A percentile compares a stretch with the other conserved stretches of the same genome.
Conservation (phyloP, 208 protist genomes). For the Leishmania gerbilli region DNA sequence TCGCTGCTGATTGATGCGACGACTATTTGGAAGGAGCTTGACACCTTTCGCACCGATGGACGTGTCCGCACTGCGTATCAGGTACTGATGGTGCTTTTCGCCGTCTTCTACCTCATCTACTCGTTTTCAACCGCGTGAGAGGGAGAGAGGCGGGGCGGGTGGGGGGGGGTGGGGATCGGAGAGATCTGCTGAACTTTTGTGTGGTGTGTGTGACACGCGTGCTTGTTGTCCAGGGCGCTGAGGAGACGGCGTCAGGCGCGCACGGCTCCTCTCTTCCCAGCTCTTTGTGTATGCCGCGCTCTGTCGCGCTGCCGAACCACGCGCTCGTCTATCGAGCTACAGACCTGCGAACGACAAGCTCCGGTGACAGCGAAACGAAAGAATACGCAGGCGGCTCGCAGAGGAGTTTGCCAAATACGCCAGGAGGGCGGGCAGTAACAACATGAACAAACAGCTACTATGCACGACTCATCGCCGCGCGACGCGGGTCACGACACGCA, state of each 20-base stretch:
- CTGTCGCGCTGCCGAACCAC: not conserved
- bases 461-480: not conserved
- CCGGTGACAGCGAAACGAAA: not conserved
- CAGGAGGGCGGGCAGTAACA: not conserved
- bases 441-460: not conserved
- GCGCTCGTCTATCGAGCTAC: not conserved
- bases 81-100: slow-evolving; percentile 34
- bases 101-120: slow-evolving; percentile 35
- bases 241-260: not conserved
- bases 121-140: slow-evolving; percentile 20
- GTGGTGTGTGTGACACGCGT: not conserved
- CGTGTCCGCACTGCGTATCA: slow-evolving; percentile 49
- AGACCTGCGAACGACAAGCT: not conserved
- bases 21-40: slow-evolving; percentile 68
- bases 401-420: not conserved
- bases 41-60: slow-evolving; percentile 35
- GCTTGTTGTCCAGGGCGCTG: not conserved
- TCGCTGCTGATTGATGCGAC: slow-evolving; percentile 68
- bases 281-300: not conserved
- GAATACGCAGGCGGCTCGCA: too few species aligned
- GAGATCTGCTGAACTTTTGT: not conserved
- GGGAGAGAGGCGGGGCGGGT: not conserved
- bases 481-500: not conserved
- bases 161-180: not conserved
- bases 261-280: not conserved